These are phyloP conservation scores for Tylopilus sp. DNA, from an alignment of 768 basidiomycete genomes.

Conservation along the genomic window DNA sequence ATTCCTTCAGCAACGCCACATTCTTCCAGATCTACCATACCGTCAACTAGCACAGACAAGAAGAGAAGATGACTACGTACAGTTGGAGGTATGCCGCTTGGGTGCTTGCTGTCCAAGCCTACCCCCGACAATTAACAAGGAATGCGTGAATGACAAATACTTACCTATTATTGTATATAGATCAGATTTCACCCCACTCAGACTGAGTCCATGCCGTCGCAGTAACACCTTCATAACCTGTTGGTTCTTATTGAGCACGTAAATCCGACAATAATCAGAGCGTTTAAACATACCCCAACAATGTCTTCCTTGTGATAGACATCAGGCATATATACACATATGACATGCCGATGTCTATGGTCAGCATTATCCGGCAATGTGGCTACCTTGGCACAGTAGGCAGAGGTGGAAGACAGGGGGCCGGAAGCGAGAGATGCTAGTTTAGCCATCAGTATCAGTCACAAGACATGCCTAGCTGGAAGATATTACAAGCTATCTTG, in stretches of 20 bases:
- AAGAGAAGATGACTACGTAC: conserved; percentile 35
- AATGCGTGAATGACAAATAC: background rate
- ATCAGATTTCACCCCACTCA: conserved; percentile 69
- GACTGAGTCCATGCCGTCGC: conserved; percentile 58
- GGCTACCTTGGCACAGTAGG: conserved; percentile 58
- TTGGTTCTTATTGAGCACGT: background rate
- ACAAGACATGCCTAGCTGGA: background rate
- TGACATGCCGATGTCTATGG: conserved; percentile 56
- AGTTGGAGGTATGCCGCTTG: conserved; percentile 69
- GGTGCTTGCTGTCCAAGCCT: conserved; percentile 76
- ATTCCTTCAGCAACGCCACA: conserved; percentile 50
- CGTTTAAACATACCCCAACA: conserved; percentile 41
- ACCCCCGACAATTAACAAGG: conserved; percentile 1
- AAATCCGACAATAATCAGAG: background rate
- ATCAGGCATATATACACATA: conserved; percentile 70
- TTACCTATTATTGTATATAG: conserved; percentile 63
- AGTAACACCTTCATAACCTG: conserved; percentile 68
- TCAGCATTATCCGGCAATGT: conserved; percentile 51
- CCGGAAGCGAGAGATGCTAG: conserved; percentile 67
- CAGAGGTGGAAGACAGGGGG: conserved; percentile 56
- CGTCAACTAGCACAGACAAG: background rate
- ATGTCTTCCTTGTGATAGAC: conserved; percentile 63
- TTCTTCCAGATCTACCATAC: conserved; percentile 65
- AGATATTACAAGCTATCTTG: conserved; percentile 52
- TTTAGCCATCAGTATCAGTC: conserved; percentile 2